Conservation (phyloP, 306 rosid genomes). For the Trifolium fragiferum region DNA sequence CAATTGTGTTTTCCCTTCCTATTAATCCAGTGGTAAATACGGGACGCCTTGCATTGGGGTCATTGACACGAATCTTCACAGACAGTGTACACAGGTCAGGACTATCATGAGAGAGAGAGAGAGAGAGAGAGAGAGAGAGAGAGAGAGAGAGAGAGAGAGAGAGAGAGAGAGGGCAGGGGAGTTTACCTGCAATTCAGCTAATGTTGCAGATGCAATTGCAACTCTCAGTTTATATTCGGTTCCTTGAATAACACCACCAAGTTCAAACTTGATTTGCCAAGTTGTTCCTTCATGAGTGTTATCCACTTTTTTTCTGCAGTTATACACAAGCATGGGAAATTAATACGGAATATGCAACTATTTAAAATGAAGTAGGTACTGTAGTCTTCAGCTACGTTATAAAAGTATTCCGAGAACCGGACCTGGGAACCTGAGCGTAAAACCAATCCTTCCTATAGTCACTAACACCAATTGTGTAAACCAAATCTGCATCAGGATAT, state of each 20-base stretch:
- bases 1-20: slow-evolving; percentile 79
- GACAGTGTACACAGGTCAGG: slow-evolving; percentile 17
- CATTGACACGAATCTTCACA: slow-evolving; percentile 65
- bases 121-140: no score
- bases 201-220: slow-evolving; percentile 83
- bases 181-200: slow-evolving; percentile 82
- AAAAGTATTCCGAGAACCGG: slow-evolving; percentile 17
- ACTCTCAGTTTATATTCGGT: slow-evolving; percentile 71
- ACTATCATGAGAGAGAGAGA: neutral
- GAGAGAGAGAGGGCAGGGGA: neutral
- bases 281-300: slow-evolving; percentile 76
- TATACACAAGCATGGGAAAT: slow-evolving; percentile 34
- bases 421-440: slow-evolving; percentile 87
- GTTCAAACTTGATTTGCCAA: slow-evolving; percentile 85
- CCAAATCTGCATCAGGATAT: slow-evolving; percentile 72
- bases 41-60: slow-evolving; percentile 44
- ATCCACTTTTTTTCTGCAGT: slow-evolving; percentile 61
- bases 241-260: slow-evolving; percentile 49
- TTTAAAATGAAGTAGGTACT: slow-evolving; percentile 15
- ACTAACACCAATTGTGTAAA: slow-evolving; percentile 69
- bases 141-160: no score
- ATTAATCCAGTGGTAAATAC: slow-evolving; percentile 57
- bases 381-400: slow-evolving; percentile 26
- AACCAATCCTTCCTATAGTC: slow-evolving; percentile 78
- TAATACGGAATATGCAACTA: slow-evolving; percentile 11